phyloP scores from a whole-genome alignment of 2,329 filamentous ascomycete genomes.

The Triangularia setosa region DNA sequence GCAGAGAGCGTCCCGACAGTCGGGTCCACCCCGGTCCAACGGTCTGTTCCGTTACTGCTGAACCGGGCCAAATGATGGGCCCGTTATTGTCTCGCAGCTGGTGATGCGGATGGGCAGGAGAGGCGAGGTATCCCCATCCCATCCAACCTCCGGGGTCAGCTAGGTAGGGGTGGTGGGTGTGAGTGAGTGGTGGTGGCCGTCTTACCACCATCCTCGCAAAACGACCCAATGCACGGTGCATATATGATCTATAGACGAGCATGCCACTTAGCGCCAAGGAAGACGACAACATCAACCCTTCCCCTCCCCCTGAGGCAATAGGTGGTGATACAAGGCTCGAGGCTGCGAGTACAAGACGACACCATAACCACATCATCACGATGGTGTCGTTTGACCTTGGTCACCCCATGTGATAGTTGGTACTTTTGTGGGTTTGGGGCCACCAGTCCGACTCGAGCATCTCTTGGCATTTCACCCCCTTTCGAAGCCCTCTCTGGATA shows the following conservation, averaged over 20 bases:
- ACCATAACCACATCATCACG: background rate
- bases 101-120: background rate
- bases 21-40: background rate
- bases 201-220: background rate
- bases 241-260: background rate
- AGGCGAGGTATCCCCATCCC: background rate
- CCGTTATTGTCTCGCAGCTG: background rate
- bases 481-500: background rate
- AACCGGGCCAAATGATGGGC: background rate
- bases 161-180: background rate
- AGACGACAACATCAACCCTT: too few relatives aligned
- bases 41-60: background rate
- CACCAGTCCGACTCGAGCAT: background rate
- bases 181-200: background rate
- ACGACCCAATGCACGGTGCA: background rate
- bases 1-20: background rate
- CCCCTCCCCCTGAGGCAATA: background rate
- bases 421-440: background rate
- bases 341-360: background rate
- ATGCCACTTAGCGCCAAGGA: background rate
- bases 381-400: background rate
- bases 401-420: constrained; percentile 1
- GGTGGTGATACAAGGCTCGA: background rate
- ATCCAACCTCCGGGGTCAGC: background rate
- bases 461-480: background rate